phyloP scores from a whole-genome alignment of 2,329 filamentous ascomycete species.

The Fusarium sp. region DNA sequence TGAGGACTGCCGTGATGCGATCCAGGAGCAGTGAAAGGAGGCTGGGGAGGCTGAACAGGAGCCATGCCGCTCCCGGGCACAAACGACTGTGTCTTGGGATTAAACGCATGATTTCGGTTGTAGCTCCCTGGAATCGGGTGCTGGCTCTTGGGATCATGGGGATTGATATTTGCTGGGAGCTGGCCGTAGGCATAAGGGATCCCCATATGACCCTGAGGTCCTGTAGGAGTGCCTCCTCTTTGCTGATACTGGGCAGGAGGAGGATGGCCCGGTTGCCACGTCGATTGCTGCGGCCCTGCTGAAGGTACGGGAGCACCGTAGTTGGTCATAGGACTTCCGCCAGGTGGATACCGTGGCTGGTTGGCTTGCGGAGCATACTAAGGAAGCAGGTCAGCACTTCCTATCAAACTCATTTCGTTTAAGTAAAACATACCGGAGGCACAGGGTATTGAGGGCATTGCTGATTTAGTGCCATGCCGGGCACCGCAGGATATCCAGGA shows the following conservation, averaged over 20 bases:
- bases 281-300: slow-evolving; percentile 44
- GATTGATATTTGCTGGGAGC: slow-evolving; percentile 73
- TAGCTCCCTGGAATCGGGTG: slow-evolving; percentile 87
- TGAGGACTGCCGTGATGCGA: slow-evolving; percentile 64
- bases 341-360: slow-evolving; percentile 47
- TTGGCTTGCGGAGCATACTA: slow-evolving; percentile 47
- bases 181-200: slow-evolving; percentile 81
- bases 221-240: slow-evolving; percentile 44
- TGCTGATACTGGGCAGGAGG: slow-evolving; percentile 46
- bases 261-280: slow-evolving; percentile 52
- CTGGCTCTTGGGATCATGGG: slow-evolving; percentile 76
- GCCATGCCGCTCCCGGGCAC: slow-evolving; percentile 69
- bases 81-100: slow-evolving; percentile 93
- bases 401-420: neutral
- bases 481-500: slow-evolving; percentile 55
- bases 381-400: slow-evolving; percentile 21
- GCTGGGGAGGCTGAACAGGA: slow-evolving; percentile 58
- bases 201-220: slow-evolving; percentile 46
- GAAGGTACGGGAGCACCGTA: slow-evolving; percentile 50
- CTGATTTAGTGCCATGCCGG: slow-evolving; percentile 53
- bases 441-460: slow-evolving; percentile 59
- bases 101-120: slow-evolving; percentile 82
- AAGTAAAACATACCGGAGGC: slow-evolving; percentile 54
- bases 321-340: slow-evolving; percentile 49
- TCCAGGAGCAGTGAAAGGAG: slow-evolving; percentile 58